Conservation (phyloP, 176 grass and related monocot species). For the Rhynchospora pubera region DNA sequence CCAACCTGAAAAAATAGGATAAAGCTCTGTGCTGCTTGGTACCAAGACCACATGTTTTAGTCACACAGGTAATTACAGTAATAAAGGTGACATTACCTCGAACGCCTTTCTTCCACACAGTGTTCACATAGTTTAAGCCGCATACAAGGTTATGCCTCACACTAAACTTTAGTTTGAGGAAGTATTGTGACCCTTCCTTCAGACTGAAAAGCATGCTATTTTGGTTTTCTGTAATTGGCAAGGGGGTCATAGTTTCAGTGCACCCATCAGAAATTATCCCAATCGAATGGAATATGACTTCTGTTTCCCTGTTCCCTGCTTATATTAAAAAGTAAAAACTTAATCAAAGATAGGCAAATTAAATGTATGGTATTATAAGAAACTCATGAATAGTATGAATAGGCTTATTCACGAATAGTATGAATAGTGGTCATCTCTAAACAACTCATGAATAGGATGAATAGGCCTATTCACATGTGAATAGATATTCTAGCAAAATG, state of each 20-base stretch:
- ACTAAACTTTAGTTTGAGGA: conserved; percentile 35
- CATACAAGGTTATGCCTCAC: conserved; percentile 48
- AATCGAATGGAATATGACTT: conserved; percentile 39
- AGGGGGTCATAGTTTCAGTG: conserved; percentile 19
- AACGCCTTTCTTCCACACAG: conserved; percentile 46
- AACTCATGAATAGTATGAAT: too few relatives aligned
- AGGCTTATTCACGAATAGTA: too few relatives aligned
- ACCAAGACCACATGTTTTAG: not conserved
- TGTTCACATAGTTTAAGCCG: conserved; percentile 40
- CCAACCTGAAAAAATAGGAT: not conserved
- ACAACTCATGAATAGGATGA: too few relatives aligned
- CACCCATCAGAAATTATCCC: conserved; percentile 35
- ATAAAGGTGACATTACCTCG: conserved; percentile 21
- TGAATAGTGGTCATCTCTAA: too few relatives aligned
- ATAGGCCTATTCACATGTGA: too few relatives aligned
- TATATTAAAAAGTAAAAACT: not conserved
- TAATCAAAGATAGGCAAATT: not conserved
- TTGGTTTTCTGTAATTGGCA: conserved; percentile 28
- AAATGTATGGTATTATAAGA: not conserved
- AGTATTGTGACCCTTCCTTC: conserved; percentile 40
- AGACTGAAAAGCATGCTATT: conserved; percentile 36
- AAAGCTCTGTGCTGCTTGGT: not conserved
- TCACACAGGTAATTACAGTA: not conserved
- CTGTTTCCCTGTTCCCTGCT: conserved; percentile 32
- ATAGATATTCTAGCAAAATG: too few relatives aligned